These are phyloP conservation scores for Leptomonas pyrrhocoris DNA, from an alignment of 208 protist species.

Conservation along the genomic window DNA sequence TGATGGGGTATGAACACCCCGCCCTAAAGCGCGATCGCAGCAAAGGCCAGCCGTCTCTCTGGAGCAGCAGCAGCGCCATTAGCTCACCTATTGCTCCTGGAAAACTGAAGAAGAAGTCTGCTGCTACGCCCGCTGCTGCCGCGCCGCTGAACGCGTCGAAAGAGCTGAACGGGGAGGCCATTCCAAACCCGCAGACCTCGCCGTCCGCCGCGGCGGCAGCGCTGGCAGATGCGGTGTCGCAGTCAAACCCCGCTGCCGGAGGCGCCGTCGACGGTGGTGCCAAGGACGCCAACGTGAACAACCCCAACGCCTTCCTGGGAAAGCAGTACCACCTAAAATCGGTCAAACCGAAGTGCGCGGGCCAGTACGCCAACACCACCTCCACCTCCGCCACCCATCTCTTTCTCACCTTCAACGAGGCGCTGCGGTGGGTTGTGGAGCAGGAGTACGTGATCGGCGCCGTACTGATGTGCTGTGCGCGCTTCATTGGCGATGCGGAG, in stretches of 20 bases:
- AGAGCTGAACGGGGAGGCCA: not conserved
- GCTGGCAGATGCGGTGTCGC: conserved; percentile 15
- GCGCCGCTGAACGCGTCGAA: not conserved
- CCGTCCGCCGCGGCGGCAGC: conserved; percentile 14
- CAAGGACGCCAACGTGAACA: not conserved
- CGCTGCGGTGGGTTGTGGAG: conserved; percentile 73
- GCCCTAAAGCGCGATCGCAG: conserved; percentile 26
- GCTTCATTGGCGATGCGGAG: conserved; percentile 32
- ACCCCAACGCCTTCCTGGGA: conserved; percentile 11
- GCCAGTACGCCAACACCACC: conserved; percentile 29
- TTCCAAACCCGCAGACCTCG: conserved; percentile 4
- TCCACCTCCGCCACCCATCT: conserved; percentile 30
- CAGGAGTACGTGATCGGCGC: conserved; percentile 88
- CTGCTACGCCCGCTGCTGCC: not conserved
- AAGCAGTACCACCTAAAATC: conserved; percentile 23
- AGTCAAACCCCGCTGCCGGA: not conserved
- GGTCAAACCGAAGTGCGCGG: conserved; percentile 25
- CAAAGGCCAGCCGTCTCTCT: conserved; percentile 30
- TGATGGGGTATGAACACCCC: conserved; percentile 75
- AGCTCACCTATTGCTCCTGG: conserved; percentile 22
- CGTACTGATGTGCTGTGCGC: conserved; percentile 66
- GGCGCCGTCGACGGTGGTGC: not conserved
- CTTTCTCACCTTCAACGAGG: conserved; percentile 62
- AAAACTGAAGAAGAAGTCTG: conserved; percentile 14
- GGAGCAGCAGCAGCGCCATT: conserved; percentile 31